phyloP scores from a whole-genome alignment of 495 filamentous ascomycete genomes.

The Penicillium pulvis region DNA sequence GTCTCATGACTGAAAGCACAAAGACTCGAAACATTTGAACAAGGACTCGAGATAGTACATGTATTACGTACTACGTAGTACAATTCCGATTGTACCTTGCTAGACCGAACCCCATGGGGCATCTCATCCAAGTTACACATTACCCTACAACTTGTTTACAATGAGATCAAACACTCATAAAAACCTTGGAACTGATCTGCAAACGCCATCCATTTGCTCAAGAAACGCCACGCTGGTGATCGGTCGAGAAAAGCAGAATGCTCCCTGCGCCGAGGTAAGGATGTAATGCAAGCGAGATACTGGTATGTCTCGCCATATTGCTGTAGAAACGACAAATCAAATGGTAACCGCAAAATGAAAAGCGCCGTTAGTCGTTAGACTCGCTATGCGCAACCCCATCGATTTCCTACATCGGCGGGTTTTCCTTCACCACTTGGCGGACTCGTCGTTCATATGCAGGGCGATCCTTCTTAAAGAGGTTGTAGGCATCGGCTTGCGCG shows the following conservation, averaged over 20 bases:
- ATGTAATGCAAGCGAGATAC: slow-evolving; percentile 20
- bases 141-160: background rate
- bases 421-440: slow-evolving; percentile 81
- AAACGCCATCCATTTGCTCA: slow-evolving; percentile 13
- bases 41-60: background rate
- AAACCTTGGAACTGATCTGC: background rate
- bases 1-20: background rate
- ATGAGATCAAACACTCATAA: background rate
- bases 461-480: slow-evolving; percentile 90
- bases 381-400: slow-evolving; percentile 4
- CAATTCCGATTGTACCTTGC: background rate
- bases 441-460: slow-evolving; percentile 86
- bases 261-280: slow-evolving; percentile 15
- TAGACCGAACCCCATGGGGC: background rate
- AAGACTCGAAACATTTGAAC: background rate
- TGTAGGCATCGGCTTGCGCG: slow-evolving; percentile 96
- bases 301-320: slow-evolving; percentile 1
- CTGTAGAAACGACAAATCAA: slow-evolving; percentile 21
- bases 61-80: background rate
- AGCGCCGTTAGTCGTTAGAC: background rate
- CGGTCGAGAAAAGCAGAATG: slow-evolving; percentile 21
- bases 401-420: slow-evolving; percentile 62
- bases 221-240: slow-evolving; percentile 32
- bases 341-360: slow-evolving; percentile 9
- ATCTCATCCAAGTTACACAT: background rate